These are phyloP conservation scores for Ambrosiella beaveri DNA, from an alignment of 2,329 filamentous ascomycete species.

Conservation along the genomic window DNA sequence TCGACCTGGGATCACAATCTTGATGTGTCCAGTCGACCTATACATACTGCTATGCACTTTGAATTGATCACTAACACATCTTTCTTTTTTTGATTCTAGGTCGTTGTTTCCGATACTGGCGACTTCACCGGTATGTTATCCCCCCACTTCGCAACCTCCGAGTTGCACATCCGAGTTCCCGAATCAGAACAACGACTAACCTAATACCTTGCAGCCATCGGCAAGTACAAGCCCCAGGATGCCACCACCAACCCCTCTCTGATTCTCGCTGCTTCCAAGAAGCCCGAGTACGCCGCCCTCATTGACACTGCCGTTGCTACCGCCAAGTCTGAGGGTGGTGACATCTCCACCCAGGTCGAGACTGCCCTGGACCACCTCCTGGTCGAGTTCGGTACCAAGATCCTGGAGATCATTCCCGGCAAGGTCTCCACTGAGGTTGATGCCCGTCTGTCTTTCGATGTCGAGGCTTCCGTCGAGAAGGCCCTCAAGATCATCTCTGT, in stretches of 20 bases:
- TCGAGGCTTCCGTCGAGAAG: conserved; percentile 81
- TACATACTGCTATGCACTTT: neutral
- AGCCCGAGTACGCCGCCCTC: conserved; percentile 83
- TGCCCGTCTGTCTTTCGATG: conserved; percentile 89
- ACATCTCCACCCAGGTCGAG: conserved; percentile 70
- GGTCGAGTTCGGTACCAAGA: conserved; percentile 96
- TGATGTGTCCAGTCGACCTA: neutral
- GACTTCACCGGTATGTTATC: conserved; percentile 57
- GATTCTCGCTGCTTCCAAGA: conserved; percentile 96
- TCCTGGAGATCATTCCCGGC: conserved; percentile 89
- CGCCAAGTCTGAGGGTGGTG: conserved; percentile 59
- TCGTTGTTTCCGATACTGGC: conserved; percentile 30
- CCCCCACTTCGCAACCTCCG: conserved; percentile 5
- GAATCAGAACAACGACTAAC: conserved; percentile 9
- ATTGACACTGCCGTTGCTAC: conserved; percentile 73
- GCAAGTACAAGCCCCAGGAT: conserved; percentile 99
- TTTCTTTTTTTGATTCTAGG: neutral
- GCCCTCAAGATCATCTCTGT: conserved; percentile 93
- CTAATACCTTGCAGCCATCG: conserved; percentile 52
- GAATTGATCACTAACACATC: neutral
- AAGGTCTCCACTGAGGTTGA: conserved; percentile 99
- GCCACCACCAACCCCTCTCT: conserved; percentile 98
- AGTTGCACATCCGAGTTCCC: conserved; percentile 1
- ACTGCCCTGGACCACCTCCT: conserved; percentile 81
- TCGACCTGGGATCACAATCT: neutral